Conservation (phyloP, 1,284 basidiomycete genomes). For the Apiotrichum mycotoxinovorans region DNA sequence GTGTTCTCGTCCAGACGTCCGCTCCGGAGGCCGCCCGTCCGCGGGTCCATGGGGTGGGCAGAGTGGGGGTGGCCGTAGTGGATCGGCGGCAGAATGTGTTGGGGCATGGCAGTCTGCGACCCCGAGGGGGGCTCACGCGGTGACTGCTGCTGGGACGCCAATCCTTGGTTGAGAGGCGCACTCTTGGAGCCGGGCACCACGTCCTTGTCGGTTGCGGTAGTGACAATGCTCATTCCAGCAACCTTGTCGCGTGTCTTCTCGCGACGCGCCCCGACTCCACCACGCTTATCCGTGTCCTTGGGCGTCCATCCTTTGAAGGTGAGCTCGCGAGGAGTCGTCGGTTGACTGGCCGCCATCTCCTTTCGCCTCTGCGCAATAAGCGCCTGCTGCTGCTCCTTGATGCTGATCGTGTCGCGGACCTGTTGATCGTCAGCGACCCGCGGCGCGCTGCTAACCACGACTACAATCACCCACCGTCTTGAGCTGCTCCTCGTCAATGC, state of each 20-base stretch:
- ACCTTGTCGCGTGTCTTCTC: slow-evolving; percentile 47
- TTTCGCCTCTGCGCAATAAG: slow-evolving; percentile 42
- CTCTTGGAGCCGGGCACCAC: slow-evolving; percentile 41
- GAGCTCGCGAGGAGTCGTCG: slow-evolving; percentile 39
- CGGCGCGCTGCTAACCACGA: neutral
- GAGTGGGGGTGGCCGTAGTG: slow-evolving; percentile 17
- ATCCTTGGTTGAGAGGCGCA: slow-evolving; percentile 41
- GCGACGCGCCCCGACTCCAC: slow-evolving; percentile 40
- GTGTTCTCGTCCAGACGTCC: slow-evolving; percentile 33
- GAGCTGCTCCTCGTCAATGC: slow-evolving; percentile 42
- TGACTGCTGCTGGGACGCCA: slow-evolving; percentile 39
- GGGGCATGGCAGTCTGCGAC: slow-evolving; percentile 37
- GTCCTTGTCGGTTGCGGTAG: slow-evolving; percentile 35
- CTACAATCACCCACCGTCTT: slow-evolving; percentile 36
- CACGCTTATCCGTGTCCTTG: slow-evolving; percentile 31
- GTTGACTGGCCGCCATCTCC: slow-evolving; percentile 35
- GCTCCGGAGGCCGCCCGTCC: slow-evolving; percentile 33
- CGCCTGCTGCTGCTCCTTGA: slow-evolving; percentile 48
- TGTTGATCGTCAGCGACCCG: slow-evolving; percentile 11
- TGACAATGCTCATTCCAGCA: slow-evolving; percentile 44
- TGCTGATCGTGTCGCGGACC: slow-evolving; percentile 46
- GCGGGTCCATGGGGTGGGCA: slow-evolving; percentile 34
- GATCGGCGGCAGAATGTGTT: slow-evolving; percentile 34
- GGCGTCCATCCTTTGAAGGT: slow-evolving; percentile 47
- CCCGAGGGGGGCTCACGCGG: slow-evolving; percentile 40